phyloP scores from a whole-genome alignment of 2,329 filamentous ascomycete species.

The Pseudopyrenochaeta lycopersici region DNA sequence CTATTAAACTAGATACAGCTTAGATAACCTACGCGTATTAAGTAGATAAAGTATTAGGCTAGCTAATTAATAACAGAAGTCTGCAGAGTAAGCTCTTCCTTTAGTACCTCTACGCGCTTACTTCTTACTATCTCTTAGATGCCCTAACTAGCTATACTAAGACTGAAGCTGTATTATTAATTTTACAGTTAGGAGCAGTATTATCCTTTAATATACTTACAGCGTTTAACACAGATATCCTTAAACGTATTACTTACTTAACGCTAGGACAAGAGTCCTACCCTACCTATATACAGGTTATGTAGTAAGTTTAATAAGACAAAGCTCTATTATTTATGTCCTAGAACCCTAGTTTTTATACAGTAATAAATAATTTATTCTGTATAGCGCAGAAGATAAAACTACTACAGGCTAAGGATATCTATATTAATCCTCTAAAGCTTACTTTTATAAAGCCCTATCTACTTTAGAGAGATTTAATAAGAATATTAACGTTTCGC shows the following conservation, averaged over 20 bases:
- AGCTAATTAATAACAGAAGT: conserved; percentile 61
- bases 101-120: conserved; percentile 63
- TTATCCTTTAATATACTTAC: conserved; percentile 57
- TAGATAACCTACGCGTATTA: conserved; percentile 55
- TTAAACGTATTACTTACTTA: conserved; percentile 38
- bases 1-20: conserved; percentile 15
- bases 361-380: conserved; percentile 32
- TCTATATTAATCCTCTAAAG: no score
- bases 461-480: conserved; percentile 37
- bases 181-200: conserved; percentile 60
- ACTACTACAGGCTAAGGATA: conserved; percentile 20
- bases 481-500: conserved; percentile 40
- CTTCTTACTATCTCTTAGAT: conserved; percentile 62
- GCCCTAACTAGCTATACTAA: conserved; percentile 60
- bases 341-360: conserved; percentile 32
- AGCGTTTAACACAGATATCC: conserved; percentile 13
- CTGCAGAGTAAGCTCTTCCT: conserved; percentile 63
- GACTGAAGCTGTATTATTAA: conserved; percentile 62
- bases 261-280: conserved; percentile 55
- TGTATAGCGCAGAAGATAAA: conserved; percentile 20
- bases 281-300: conserved; percentile 49
- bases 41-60: conserved; percentile 60
- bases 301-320: conserved; percentile 59
- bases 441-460: conserved; percentile 5
- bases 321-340: conserved; percentile 47